phyloP scores from a whole-genome alignment of 2,329 filamentous ascomycete species.

The Sporothrix pallida region DNA sequence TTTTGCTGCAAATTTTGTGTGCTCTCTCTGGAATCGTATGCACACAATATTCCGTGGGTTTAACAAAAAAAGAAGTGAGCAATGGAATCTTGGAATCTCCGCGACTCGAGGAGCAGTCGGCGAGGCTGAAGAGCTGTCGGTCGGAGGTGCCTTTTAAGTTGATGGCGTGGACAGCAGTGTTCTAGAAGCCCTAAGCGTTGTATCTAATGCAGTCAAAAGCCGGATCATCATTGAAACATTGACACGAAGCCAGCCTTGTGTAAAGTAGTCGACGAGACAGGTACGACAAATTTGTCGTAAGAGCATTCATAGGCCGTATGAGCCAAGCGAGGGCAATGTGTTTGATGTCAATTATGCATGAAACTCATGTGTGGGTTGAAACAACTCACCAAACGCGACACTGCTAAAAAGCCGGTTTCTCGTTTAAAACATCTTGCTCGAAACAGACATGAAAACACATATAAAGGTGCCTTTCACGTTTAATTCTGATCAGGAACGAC shows the following conservation, averaged over 20 bases:
- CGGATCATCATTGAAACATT: constrained; percentile 1
- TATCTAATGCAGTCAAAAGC: not conserved
- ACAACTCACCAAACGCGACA: not conserved
- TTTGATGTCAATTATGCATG: constrained; percentile 7
- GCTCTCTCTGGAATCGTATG: not conserved
- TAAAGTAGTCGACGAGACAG: not conserved
- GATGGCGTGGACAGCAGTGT: not conserved
- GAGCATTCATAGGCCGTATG: not conserved
- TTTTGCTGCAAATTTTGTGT: not conserved
- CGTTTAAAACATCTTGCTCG: not conserved
- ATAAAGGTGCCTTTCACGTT: too few relatives aligned
- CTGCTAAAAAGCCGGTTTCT: not conserved
- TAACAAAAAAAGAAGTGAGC: too few relatives aligned
- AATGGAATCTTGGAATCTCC: not conserved
- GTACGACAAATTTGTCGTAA: not conserved
- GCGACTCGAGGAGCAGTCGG: not conserved
- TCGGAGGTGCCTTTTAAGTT: not conserved
- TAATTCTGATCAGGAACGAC: too few relatives aligned
- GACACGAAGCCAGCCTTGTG: constrained; percentile 19
- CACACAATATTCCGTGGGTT: too few relatives aligned
- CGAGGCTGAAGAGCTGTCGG: not conserved
- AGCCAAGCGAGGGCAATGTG: not conserved
- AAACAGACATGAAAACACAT: not conserved
- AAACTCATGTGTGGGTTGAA: constrained; percentile 4
- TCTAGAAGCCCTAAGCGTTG: not conserved